Base-by-base conservation (phyloP, 1,284 basidiomycete genomes). In the Leccinum pachyderme region DNA sequence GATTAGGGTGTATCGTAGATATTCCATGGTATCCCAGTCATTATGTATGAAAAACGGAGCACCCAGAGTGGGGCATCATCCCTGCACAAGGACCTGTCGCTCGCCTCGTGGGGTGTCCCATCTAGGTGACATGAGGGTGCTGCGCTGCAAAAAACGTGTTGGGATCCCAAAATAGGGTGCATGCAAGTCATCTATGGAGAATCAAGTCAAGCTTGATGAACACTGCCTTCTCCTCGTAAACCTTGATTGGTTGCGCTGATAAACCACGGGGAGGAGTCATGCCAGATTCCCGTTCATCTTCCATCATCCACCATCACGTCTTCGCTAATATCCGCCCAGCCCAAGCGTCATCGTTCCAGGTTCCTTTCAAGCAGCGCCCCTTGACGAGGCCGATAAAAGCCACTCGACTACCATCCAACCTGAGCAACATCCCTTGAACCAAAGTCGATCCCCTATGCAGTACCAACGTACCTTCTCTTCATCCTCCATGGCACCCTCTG, bases 111-210 rank as follows among this genome's bases (percentile, higher is more conserved):
- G 63, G 25, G 7, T 54, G 29, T 62, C 53, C 56, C 56, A 51
- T 56, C 60, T 51, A 52, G 47, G 56, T 52, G 57, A 68, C 70
- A 72, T 59, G 69, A 50, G 63, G 58, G 53, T 61, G 55, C 69
- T 68, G 70, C 68, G 67, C 58, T 57, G 69, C 65, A 67, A 57
- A 56, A 58, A 71, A 72, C 66, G 66, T 68, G 67, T 70, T 60
- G 39, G 39, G 15, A 29, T 46, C 61, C 66, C 56, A 67, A 72
- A 72, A 68, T 57, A 63, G 57, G 55, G 22, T 58, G 49, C 33
- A 47, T 32, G 47, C 55, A 47, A 57, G 48, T 54, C 55, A 54
- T 52, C 32, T 50, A 56, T 52, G 55, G 59, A 13, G 52, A 55
- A 59, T 65, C 57, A 51, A 62, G 58, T 57, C 64, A 58, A 66